Conservation (phyloP, 2,329 filamentous ascomycete genomes). For the Paecilomyces variotii region DNA sequence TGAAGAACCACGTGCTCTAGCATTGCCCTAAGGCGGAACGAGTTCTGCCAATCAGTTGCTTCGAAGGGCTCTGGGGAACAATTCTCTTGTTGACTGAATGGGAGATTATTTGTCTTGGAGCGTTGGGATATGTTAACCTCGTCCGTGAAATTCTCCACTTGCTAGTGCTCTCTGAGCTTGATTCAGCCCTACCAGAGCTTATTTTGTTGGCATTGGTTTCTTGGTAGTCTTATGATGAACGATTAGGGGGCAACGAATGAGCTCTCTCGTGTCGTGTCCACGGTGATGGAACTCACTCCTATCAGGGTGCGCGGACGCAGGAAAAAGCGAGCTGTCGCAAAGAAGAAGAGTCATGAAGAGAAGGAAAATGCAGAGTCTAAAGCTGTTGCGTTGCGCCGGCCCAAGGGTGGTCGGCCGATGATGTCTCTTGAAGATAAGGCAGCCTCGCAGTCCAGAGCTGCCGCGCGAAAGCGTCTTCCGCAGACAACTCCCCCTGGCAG, state of each 20-base stretch:
- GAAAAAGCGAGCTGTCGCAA: constrained; percentile 6
- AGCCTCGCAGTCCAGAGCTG: background rate
- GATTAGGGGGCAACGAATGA: background rate
- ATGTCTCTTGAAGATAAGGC: constrained; percentile 5
- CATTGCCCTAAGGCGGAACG: background rate
- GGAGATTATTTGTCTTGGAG: background rate
- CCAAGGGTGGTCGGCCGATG: constrained; percentile 5
- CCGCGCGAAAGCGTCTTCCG: background rate
- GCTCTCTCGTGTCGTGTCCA: background rate
- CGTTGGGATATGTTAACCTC: background rate
- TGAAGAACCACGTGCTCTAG: background rate
- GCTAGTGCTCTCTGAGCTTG: background rate
- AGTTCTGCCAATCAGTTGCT: background rate
- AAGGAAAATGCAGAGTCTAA: background rate
- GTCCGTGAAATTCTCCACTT: background rate
- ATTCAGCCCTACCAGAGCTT: background rate
- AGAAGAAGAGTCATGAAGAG: background rate
- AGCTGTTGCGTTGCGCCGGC: background rate
- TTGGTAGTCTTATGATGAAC: background rate
- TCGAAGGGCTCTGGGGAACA: background rate
- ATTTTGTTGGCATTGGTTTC: background rate
- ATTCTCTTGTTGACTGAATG: background rate
- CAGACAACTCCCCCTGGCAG: background rate
- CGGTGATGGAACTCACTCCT: constrained; percentile 18
- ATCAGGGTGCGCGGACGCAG: constrained; percentile 23